Evolutionary conservation across 163 green algal genomes (phyloP), one percentile per base, ranked within the genome.

Genomic region (Scenedesmus sp.): DNA sequence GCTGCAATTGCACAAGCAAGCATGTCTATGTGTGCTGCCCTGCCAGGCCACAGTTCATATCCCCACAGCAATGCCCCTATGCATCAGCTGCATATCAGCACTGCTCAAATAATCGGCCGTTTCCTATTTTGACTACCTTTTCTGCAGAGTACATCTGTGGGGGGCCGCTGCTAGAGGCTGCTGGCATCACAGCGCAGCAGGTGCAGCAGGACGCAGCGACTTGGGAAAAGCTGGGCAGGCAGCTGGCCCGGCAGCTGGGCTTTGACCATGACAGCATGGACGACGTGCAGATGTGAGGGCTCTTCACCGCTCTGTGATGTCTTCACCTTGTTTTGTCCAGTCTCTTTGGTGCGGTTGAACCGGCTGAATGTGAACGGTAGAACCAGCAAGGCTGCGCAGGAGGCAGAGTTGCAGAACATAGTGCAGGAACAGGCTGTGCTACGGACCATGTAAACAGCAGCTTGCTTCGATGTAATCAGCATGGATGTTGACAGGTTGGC

Each of bases 131-230:
- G 3, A 5, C 52, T 86, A 7, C 52, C 81, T 86, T 6, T 0
- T 0, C 70, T 60, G 82, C 90, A 93, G 95, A 96, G 0, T 98
- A 96, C 94, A 96, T 98, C 56, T 82, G 54, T 12, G 13, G 82
- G 0, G 96, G 96, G 3, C 96, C 96, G 1, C 90, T 98, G 76
- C 89, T 97, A 3, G 57, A 26, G 6, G 86, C 81, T 4, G 96
- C 94, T 88, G 93, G 94, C 84, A 88, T 97, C 0, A 70, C 46
- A 5, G 0, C 57, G 0, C 82, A 88, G 8, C 56, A 88, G 26
- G 95, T 97, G 52, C 60, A 87, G 9, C 52, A 91, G 16, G 56
- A 96, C n/a, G 4, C 94, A 6, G 18, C 81, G 2, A 60, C 90
- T 4, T 98, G 95, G 95, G 16, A 92, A 54, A 70, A 90, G 55